Evolutionary conservation across 2,329 filamentous ascomycete species (phyloP).

Genomic region (Fusarium tricinctum): DNA sequence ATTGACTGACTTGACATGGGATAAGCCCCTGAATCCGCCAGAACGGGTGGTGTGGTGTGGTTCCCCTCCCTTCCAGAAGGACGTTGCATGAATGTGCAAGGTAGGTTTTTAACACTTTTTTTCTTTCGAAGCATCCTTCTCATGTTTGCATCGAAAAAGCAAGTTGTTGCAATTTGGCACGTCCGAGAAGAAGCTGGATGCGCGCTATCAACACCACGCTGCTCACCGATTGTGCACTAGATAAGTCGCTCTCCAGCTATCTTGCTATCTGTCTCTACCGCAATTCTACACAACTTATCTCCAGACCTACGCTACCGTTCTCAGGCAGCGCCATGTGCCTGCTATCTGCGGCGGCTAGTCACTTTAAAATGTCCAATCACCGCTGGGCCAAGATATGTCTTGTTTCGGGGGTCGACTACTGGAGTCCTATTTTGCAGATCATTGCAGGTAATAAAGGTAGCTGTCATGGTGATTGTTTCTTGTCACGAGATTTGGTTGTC

Average conservation of each 20-base stretch:
- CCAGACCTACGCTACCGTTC: slow-evolving; percentile 35
- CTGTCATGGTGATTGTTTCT: slow-evolving; percentile 11
- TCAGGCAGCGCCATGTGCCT: slow-evolving; percentile 25
- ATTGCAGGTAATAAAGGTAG: slow-evolving; percentile 11
- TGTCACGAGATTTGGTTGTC: background rate
- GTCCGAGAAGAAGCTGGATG: slow-evolving; percentile 18
- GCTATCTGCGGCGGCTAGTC: slow-evolving; percentile 30
- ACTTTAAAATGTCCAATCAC: slow-evolving; percentile 19
- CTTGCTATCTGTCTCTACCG: slow-evolving; percentile 1
- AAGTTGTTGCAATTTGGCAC: slow-evolving; percentile 16
- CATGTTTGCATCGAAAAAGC: slow-evolving; percentile 15
- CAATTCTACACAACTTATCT: slow-evolving; percentile 7
- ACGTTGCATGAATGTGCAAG: slow-evolving; percentile 38
- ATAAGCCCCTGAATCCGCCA: slow-evolving; percentile 46
- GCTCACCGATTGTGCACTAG: background rate
- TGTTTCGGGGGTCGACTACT: slow-evolving; percentile 4
- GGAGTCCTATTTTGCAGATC: slow-evolving; percentile 20
- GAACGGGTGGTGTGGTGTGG: slow-evolving; percentile 44
- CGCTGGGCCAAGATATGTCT: slow-evolving; percentile 1
- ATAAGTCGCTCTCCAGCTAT: background rate
- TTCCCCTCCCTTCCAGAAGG: slow-evolving; percentile 44
- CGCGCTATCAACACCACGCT: slow-evolving; percentile 18
- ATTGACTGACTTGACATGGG: slow-evolving; percentile 1
- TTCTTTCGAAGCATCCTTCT: slow-evolving; percentile 1
- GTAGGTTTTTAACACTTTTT: slow-evolving; percentile 1